These are phyloP conservation scores for Turnera subulata DNA, from an alignment of 345 rosid species.

Conservation along the genomic window DNA sequence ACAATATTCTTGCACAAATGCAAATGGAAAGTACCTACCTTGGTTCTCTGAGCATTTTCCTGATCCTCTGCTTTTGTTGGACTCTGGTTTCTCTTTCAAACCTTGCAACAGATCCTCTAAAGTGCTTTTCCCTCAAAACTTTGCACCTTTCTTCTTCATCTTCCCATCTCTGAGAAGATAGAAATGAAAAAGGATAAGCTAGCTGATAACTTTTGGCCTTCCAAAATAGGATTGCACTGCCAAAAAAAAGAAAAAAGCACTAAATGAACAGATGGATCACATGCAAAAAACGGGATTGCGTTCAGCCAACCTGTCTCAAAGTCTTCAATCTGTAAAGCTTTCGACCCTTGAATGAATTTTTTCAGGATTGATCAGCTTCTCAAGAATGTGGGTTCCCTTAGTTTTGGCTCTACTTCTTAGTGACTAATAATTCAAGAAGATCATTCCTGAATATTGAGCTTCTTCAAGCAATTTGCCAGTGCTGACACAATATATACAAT, in stretches of 20 bases:
- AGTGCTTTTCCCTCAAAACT: conserved; percentile 53
- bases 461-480: too few relatives aligned
- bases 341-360: too few relatives aligned
- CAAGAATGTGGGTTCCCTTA: too few relatives aligned
- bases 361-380: too few relatives aligned
- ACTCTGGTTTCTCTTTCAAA: conserved; percentile 40
- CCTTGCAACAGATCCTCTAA: conserved; percentile 52
- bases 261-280: background rate
- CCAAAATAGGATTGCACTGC: background rate
- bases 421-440: too few relatives aligned
- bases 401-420: too few relatives aligned
- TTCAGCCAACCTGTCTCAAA: conserved; percentile 53
- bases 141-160: conserved; percentile 49
- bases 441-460: too few relatives aligned
- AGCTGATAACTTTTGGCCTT: background rate
- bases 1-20: background rate
- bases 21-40: conserved; percentile 22
- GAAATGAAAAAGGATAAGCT: background rate
- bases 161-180: conserved; percentile 42
- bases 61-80: conserved; percentile 36
- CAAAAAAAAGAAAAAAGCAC: too few relatives aligned
- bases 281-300: background rate
- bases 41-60: conserved; percentile 25
- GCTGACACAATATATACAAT: too few relatives aligned
- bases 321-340: conserved; percentile 49